Percentiles rank a stretch among this genome's conserved stretches.
These are phyloP conservation scores for Closterium sp. DNA, from an alignment of 139 green algal genomes.

Conservation along the genomic window DNA sequence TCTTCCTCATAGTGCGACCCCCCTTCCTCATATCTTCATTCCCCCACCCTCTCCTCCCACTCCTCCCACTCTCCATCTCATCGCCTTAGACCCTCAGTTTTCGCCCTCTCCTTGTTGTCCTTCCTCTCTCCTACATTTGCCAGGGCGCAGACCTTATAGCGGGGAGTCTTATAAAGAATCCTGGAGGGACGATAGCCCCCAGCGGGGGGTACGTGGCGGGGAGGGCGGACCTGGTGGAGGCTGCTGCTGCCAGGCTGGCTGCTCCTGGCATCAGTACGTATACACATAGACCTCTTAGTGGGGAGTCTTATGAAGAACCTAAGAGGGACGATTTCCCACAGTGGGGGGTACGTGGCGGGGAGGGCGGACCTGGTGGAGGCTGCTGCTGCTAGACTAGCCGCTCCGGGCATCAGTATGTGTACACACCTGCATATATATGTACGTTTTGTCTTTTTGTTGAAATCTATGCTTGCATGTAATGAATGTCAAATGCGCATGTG, in stretches of 20 bases:
- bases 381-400: slow-evolving; percentile 74
- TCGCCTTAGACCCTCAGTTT: too few species aligned
- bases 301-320: slow-evolving; percentile 93
- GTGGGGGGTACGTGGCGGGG: slow-evolving; percentile 91
- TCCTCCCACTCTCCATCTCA: too few species aligned
- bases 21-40: too few species aligned
- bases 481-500: too few species aligned
- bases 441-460: too few species aligned
- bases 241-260: slow-evolving; percentile 72
- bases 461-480: too few species aligned
- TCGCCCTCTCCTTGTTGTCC: background rate
- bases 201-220: slow-evolving; percentile 92
- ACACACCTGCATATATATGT: too few species aligned
- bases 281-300: slow-evolving; percentile 84
- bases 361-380: slow-evolving; percentile 69
- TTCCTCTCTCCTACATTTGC: background rate
- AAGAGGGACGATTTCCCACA: slow-evolving; percentile 81
- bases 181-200: slow-evolving; percentile 80
- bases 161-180: slow-evolving; percentile 94
- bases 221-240: slow-evolving; percentile 68
- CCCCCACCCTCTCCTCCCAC: too few species aligned
- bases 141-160: slow-evolving; percentile 84
- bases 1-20: too few species aligned
- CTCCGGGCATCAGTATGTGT: slow-evolving; percentile 73
- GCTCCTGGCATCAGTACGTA: slow-evolving; percentile 78